Evolutionary conservation across 2,329 filamentous ascomycete species (phyloP), one percentile per base, ranked within the genome.

Genomic region (Dactylellina sp.): DNA sequence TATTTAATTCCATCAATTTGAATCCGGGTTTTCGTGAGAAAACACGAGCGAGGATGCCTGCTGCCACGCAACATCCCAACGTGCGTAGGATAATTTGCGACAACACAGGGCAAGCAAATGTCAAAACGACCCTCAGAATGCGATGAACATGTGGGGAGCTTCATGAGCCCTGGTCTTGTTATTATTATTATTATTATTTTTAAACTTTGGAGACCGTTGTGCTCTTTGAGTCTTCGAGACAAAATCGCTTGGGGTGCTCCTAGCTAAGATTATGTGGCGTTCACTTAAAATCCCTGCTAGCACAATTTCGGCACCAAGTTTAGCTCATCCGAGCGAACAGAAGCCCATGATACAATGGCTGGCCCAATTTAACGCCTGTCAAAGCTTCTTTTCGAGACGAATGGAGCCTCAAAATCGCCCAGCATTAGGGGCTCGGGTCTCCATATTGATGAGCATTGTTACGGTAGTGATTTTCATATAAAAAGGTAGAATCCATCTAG

Each of bases 221-320:
- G n/a, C 39, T 20, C 42, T 35, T 22, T 37, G 14, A 20, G 6
- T 46, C 39, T 12, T 61, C 49, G 46, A 50, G 44, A 28, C 14
- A 62, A 7, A 39, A 20, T 39, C 7, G 40, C 12, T n/a, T n/a
- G 9, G 39, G 20, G 37, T 14, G 12, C 32, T 57, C 53, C 37
- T 32, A 20, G 53, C 12, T 57, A 18, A 56, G 37, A 56, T 25
- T 28, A 44, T 50, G 53, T 60, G 53, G 68, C 39, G 53, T 60
- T 52, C 39, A 64, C 32, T 64, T 39, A 53, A 14, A 9, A 64
- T 22, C 68, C 68, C 39, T 60, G 68, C 53, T 55, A 20, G 9
- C 20, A 42, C 46, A 72, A 72, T 72, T 52, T 72, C 68, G 60
- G 60, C 53, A 44, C 60, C 60, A 60, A 56, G 47, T 24, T 59